Evolutionary conservation across 371 early-diverging fungal species (phyloP).

Genomic region (Choanephora cucurbitarum): DNA sequence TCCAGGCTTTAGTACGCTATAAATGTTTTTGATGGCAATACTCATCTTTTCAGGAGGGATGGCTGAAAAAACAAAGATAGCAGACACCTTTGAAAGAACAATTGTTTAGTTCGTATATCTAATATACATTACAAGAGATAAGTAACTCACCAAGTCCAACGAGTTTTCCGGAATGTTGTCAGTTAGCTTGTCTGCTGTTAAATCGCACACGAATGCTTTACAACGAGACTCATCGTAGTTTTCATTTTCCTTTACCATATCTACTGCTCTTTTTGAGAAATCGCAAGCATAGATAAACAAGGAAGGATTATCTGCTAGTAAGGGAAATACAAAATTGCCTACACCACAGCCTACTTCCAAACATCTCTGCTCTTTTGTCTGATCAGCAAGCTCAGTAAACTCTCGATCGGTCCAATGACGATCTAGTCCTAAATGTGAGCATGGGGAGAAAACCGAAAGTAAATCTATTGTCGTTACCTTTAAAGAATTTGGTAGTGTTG

Average conservation of each 20-base stretch:
- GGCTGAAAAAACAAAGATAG: slow-evolving; percentile 85
- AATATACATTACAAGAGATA: not conserved
- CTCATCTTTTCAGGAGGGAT: slow-evolving; percentile 83
- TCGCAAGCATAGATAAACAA: slow-evolving; percentile 83
- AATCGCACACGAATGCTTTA: slow-evolving; percentile 82
- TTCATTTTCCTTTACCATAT: slow-evolving; percentile 72
- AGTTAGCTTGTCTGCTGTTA: slow-evolving; percentile 67
- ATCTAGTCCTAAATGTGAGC: slow-evolving; percentile 41
- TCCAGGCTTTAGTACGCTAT: slow-evolving; percentile 71
- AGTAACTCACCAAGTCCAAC: slow-evolving; percentile 60
- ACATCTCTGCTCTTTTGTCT: slow-evolving; percentile 28
- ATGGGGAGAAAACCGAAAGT: not conserved
- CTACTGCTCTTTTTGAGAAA: slow-evolving; percentile 79
- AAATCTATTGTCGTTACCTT: slow-evolving; percentile 37
- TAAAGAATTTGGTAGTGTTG: slow-evolving; percentile 92
- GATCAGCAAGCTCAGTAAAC: slow-evolving; percentile 77
- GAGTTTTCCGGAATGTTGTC: slow-evolving; percentile 64
- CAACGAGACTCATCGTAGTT: slow-evolving; percentile 66
- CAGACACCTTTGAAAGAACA: slow-evolving; percentile 51
- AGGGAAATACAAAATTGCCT: slow-evolving; percentile 94
- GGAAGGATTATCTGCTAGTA: slow-evolving; percentile 73
- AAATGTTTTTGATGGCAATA: slow-evolving; percentile 66
- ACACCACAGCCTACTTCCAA: slow-evolving; percentile 95
- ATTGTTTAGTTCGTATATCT: not conserved
- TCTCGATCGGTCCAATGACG: slow-evolving; percentile 96